Conservation (phyloP, 345 rosid species). For the Corymbia maculata region DNA sequence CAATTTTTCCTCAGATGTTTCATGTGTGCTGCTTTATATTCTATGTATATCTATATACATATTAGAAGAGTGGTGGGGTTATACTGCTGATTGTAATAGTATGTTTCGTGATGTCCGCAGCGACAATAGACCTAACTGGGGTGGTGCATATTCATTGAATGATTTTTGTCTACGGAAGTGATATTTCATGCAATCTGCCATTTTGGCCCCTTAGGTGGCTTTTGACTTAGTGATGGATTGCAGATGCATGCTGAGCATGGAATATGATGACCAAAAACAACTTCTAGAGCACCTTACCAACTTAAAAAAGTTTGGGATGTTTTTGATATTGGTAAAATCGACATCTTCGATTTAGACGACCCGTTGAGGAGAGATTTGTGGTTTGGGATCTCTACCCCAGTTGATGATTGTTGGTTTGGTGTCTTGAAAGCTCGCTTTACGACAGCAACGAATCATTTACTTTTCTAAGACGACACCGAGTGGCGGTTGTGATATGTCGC, state of each 20-base stretch:
- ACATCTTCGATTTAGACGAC: background rate
- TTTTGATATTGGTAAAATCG: background rate
- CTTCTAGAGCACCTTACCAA: background rate
- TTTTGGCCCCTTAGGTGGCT: background rate
- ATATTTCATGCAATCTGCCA: background rate
- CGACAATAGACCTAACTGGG: background rate
- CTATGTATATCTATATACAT: background rate
- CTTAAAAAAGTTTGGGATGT: background rate
- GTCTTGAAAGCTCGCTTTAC: background rate
- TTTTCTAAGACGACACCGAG: background rate
- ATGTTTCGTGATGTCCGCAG: background rate
- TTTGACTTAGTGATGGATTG: background rate
- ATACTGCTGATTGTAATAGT: background rate
- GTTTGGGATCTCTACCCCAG: background rate
- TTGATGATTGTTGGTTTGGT: background rate
- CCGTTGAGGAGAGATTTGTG: background rate
- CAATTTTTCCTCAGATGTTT: background rate
- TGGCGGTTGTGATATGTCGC: background rate
- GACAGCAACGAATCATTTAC: background rate
- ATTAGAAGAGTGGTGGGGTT: background rate
- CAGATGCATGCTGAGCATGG: background rate
- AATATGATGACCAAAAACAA: background rate
- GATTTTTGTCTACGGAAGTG: background rate
- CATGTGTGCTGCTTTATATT: background rate
- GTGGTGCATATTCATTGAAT: background rate